Base-by-base conservation (phyloP, 139 green algal species). In the Picochlorum sp. region DNA sequence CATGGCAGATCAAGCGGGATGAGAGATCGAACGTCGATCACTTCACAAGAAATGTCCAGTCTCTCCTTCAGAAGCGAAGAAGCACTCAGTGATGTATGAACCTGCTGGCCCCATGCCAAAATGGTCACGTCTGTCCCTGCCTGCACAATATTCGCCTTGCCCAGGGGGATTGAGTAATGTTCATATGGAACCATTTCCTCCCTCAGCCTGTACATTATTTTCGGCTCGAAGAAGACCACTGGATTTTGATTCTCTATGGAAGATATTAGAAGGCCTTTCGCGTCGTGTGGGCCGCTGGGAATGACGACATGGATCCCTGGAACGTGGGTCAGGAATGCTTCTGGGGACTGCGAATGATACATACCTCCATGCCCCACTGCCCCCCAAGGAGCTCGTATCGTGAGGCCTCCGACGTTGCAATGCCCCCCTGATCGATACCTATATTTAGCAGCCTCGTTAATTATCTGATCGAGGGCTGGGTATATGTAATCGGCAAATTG, bases 401-500 rank as follows among this genome's bases (percentile, higher is more conserved):
- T 97, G 4, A 97, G 73, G 0, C 90, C 89, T 1, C 90, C 90
- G 45, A 83, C 86, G 60, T 90, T 66, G 70, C 90, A 97, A 45
- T 52, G 44, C 28, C 79, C 77, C 4, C 90, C 91, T 49, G 78
- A 89, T 34, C 91, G 79, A 74, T 96, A 97, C 28, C 90, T 73
- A 62, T 90, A 95, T 72, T 97, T 97, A 37, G 90, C 82, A 10
- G 85, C 86, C 67, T 97, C 90, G 62, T 95, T 96, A 6, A 89
- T 88, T 26, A 97, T 80, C 71, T 96, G 90, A 60, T 97, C 91
- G 73, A 96, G 95, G 4, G 91, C 91, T 0, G 90, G 90, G 69
- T 87, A 94, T 28, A 96, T 95, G 78, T 95, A 95, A 73, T 94
- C 83, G 2, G 84, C 71, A 78, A 96, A 96, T 74, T 96, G 90